phyloP scores from a whole-genome alignment of 352 stramenopile genomes.

The Globisporangium acanthophoron region DNA sequence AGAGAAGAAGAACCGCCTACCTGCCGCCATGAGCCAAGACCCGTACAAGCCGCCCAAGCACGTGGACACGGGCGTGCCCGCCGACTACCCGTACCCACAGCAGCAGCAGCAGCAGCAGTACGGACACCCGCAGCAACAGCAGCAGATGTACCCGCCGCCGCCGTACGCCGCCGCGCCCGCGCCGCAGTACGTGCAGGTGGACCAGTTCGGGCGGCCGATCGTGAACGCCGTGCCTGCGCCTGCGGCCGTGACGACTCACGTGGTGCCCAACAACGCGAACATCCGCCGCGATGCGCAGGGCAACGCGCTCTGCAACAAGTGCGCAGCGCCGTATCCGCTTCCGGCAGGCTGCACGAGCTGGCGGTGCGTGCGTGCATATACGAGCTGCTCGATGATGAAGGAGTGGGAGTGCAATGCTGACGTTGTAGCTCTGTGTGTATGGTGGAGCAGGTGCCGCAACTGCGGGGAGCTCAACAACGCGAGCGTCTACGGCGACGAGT shows the following conservation, averaged over 20 bases:
- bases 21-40: constrained; percentile 12
- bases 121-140: neutral
- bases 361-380: constrained; percentile 21
- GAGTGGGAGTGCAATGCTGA: neutral
- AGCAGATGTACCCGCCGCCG: constrained; percentile 4
- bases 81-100: constrained; percentile 10
- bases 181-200: constrained; percentile 12
- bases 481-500: constrained; percentile 71
- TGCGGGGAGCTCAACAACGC: constrained; percentile 77
- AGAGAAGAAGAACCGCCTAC: neutral
- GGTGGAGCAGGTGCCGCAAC: constrained; percentile 36
- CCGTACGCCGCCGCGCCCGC: constrained; percentile 2
- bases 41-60: constrained; percentile 14
- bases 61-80: constrained; percentile 12
- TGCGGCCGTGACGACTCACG: constrained; percentile 6
- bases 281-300: constrained; percentile 44
- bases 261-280: constrained; percentile 25
- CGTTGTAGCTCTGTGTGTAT: neutral
- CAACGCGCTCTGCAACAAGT: constrained; percentile 76
- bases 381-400: no score
- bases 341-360: constrained; percentile 64
- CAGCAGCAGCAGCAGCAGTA: constrained; percentile 6
- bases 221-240: constrained; percentile 13
- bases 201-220: constrained; percentile 19
- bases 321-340: constrained; percentile 59